Conservation (phyloP, 352 stramenopile species). For the Discostella stelligera region DNA sequence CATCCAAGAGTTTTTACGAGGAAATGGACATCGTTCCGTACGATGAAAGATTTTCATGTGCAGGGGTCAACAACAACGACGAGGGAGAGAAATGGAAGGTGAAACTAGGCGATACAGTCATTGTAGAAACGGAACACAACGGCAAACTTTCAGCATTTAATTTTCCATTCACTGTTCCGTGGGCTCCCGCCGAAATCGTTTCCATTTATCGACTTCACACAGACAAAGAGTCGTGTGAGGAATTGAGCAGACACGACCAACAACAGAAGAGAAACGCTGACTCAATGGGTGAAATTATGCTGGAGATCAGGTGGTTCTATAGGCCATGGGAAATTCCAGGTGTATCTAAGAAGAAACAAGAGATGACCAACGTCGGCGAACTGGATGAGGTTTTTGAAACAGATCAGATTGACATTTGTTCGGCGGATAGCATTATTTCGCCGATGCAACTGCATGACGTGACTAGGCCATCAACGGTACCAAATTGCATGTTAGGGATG, state of each 20-base stretch:
- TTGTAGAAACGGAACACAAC: constrained; percentile 34
- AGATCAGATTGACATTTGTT: constrained; percentile 64
- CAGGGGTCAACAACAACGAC: neutral
- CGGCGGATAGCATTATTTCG: constrained; percentile 54
- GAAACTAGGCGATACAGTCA: constrained; percentile 62
- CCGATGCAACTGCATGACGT: constrained; percentile 47
- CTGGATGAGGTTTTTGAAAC: constrained; percentile 78
- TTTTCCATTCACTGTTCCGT: constrained; percentile 55
- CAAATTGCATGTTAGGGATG: constrained; percentile 37
- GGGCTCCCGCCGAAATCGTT: constrained; percentile 68
- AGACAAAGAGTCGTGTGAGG: constrained; percentile 39
- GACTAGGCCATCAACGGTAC: neutral
- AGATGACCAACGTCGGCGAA: constrained; percentile 1
- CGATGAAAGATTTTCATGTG: constrained; percentile 20
- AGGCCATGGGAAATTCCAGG: constrained; percentile 53
- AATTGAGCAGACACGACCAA: constrained; percentile 10
- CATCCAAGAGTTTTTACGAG: constrained; percentile 56
- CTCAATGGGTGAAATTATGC: constrained; percentile 23
- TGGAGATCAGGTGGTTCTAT: constrained; percentile 81
- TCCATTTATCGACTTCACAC: constrained; percentile 64
- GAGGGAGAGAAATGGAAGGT: constrained; percentile 37
- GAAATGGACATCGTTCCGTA: constrained; percentile 55
- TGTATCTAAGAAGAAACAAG: constrained; percentile 22
- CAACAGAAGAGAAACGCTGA: neutral
- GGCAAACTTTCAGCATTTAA: constrained; percentile 3